A percentile compares a stretch with the other conserved stretches of the same genome.
These are phyloP conservation scores for Colletotrichum cordylinicola DNA, from an alignment of 2,329 filamentous ascomycete genomes.

Conservation along the genomic window DNA sequence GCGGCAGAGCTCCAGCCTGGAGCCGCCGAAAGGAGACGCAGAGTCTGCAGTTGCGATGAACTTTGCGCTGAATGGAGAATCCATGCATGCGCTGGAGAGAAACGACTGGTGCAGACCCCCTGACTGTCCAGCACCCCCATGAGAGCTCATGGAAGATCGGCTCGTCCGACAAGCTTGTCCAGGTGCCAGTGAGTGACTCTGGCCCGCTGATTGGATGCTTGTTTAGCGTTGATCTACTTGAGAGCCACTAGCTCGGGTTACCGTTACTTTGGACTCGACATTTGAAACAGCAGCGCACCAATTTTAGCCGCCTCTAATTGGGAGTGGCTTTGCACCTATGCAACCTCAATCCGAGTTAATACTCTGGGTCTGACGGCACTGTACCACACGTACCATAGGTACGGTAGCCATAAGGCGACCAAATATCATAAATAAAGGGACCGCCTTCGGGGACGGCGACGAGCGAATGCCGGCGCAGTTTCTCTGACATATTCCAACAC, in stretches of 20 bases:
- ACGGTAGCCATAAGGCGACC: neutral
- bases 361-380: neutral
- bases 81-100: neutral
- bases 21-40: neutral
- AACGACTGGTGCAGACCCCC: neutral
- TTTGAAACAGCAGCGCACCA: conserved; percentile 13
- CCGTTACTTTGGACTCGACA: conserved; percentile 10
- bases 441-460: neutral
- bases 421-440: neutral
- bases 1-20: neutral
- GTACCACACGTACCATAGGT: no score
- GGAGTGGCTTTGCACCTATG: neutral
- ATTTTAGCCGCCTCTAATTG: neutral
- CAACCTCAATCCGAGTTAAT: neutral
- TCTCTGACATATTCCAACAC: neutral
- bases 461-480: neutral
- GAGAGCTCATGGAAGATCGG: neutral
- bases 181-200: neutral
- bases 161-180: neutral
- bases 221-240: conserved; percentile 14
- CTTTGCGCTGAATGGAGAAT: neutral
- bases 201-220: conserved; percentile 1
- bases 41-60: neutral
- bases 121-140: neutral
- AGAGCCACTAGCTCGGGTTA: conserved; percentile 16